These are phyloP conservation scores for Pseudonitzschia delicatissima DNA, from an alignment of 108 stramenopile genomes.

Conservation along the genomic window DNA sequence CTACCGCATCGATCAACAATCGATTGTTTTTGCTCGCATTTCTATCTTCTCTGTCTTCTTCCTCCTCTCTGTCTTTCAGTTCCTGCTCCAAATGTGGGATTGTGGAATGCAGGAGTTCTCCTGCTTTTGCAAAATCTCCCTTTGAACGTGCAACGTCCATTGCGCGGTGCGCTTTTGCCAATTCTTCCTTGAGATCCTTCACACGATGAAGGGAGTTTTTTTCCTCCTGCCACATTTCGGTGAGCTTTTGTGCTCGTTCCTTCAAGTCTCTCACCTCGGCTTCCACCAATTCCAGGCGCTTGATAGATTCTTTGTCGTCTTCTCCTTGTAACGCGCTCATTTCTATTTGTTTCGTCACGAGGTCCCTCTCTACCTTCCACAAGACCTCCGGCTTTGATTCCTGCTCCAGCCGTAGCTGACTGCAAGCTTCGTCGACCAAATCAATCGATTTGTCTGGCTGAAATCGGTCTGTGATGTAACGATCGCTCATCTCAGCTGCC, in stretches of 20 bases:
- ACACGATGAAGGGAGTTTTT: conserved; percentile 55
- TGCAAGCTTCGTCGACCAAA: conserved; percentile 94
- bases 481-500: conserved; percentile 86
- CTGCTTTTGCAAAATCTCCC: conserved; percentile 61
- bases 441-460: conserved; percentile 95
- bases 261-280: conserved; percentile 65
- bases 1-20: conserved; percentile 67
- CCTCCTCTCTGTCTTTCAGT: conserved; percentile 55
- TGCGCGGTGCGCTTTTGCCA: conserved; percentile 62
- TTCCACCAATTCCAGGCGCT: conserved; percentile 47
- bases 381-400: conserved; percentile 78
- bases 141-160: conserved; percentile 59
- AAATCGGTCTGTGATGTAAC: conserved; percentile 92
- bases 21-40: conserved; percentile 31
- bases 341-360: conserved; percentile 82
- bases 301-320: conserved; percentile 46
- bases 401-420: conserved; percentile 67
- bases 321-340: conserved; percentile 68
- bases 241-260: conserved; percentile 60
- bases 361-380: conserved; percentile 73
- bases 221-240: conserved; percentile 59
- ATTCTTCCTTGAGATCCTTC: conserved; percentile 69
- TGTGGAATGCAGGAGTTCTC: conserved; percentile 64
- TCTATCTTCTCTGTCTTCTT: conserved; percentile 38
- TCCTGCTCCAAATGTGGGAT: conserved; percentile 73